Conservation (phyloP, 2,329 filamentous ascomycete genomes). For the Ascochyta fabae region DNA sequence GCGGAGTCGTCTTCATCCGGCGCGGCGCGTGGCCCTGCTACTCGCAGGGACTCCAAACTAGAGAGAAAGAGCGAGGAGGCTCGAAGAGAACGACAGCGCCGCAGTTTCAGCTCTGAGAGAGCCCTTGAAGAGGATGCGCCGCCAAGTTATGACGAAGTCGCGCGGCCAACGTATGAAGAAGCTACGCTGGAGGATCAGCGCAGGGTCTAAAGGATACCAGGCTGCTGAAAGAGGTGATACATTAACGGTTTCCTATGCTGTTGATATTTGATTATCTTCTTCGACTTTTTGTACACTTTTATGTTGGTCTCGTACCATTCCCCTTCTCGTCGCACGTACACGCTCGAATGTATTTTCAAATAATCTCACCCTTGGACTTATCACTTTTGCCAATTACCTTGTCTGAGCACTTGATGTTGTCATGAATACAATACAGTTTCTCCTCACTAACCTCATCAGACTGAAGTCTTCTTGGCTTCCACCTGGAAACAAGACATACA, state of each 20-base stretch:
- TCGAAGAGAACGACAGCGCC: conserved; percentile 11
- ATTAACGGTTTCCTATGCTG: neutral
- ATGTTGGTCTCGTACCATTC: neutral
- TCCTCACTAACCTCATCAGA: too few relatives aligned
- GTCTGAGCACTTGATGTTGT: too few relatives aligned
- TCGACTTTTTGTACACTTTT: neutral
- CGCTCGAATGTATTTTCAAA: too few relatives aligned
- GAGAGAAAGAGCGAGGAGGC: conserved; percentile 24
- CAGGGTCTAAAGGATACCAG: neutral
- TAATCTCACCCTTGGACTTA: too few relatives aligned
- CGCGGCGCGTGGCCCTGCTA: neutral
- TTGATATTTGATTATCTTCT: neutral
- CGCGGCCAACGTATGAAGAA: conserved; percentile 18
- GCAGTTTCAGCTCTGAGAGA: conserved; percentile 24
- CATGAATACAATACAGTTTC: too few relatives aligned
- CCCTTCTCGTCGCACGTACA: too few relatives aligned
- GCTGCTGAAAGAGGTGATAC: neutral
- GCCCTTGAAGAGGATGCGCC: conserved; percentile 21
- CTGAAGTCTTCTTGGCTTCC: too few relatives aligned
- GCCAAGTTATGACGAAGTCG: conserved; percentile 18
- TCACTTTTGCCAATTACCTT: too few relatives aligned
- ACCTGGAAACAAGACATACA: too few relatives aligned
- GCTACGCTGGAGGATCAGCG: neutral
- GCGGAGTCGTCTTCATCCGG: conserved; percentile 14
- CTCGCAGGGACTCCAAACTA: neutral